Percentiles rank a stretch among this genome's conserved stretches.
Conservation (phyloP, 2,329 filamentous ascomycete species). For the Neoscytalidium dimidiatum region DNA sequence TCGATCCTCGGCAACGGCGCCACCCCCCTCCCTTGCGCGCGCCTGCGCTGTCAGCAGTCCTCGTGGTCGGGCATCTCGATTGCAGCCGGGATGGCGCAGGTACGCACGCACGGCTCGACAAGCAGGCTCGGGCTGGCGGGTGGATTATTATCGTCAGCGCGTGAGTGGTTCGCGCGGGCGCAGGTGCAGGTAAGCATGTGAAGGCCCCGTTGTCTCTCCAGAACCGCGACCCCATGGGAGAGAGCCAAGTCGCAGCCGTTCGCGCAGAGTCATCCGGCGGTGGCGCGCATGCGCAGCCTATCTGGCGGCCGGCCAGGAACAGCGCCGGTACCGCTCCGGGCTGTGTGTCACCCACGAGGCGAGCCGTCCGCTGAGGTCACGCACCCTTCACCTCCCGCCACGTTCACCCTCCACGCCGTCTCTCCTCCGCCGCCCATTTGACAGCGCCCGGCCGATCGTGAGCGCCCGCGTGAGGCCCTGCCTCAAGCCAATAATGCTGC, state of each 20-base stretch:
- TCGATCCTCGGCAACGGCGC: neutral
- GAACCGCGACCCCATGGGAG: neutral
- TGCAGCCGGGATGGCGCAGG: conserved; percentile 10
- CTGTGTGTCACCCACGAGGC: neutral
- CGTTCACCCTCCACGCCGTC: neutral
- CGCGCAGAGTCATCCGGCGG: neutral
- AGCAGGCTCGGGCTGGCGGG: too few species aligned
- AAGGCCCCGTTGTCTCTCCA: neutral
- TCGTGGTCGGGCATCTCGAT: neutral
- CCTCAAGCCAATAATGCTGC: neutral
- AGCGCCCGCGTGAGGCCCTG: neutral
- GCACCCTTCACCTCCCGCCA: conserved; percentile 13
- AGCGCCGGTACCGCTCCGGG: conserved; percentile 3
- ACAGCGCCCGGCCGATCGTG: neutral
- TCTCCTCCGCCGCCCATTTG: neutral
- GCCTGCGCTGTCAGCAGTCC: neutral
- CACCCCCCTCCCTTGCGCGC: neutral
- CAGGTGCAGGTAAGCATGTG: neutral
- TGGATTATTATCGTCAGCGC: neutral
- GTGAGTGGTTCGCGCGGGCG: neutral
- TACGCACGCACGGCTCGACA: neutral
- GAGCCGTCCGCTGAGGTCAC: conserved; percentile 5
- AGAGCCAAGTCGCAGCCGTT: too few species aligned
- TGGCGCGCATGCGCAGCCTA: neutral
- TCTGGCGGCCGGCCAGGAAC: neutral